These are phyloP conservation scores for Ogataea saltuana DNA, from an alignment of 805 yeast genomes.

Conservation along the genomic window DNA sequence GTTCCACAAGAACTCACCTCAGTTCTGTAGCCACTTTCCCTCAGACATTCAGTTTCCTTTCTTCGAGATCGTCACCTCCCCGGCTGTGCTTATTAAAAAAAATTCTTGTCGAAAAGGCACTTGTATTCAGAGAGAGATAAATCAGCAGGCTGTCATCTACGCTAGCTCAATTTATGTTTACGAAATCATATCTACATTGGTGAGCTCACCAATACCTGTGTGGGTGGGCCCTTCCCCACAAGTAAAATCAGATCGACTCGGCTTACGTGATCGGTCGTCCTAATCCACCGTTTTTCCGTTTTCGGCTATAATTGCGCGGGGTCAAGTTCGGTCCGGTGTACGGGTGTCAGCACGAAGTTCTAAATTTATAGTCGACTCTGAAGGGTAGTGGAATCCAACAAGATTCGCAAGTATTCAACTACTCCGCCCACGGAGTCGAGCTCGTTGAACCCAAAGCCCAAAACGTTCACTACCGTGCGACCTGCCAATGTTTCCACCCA, in stretches of 20 bases:
- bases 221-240: not conserved
- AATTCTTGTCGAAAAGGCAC: constrained; percentile 1
- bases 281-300: constrained; percentile 25
- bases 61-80: not conserved
- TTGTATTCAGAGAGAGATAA: too few species aligned
- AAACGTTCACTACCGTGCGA: constrained; percentile 10
- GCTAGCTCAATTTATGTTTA: too few species aligned
- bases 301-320: constrained; percentile 14
- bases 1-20: too few species aligned
- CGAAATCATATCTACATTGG: too few species aligned
- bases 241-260: constrained; percentile 1
- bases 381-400: constrained; percentile 3
- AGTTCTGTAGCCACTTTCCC: too few species aligned
- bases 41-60: not conserved
- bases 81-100: constrained; percentile 6
- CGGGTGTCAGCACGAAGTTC: constrained; percentile 11
- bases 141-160: too few species aligned
- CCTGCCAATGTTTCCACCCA: constrained; percentile 10
- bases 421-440: constrained; percentile 17
- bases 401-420: constrained; percentile 14
- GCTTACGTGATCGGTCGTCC: constrained; percentile 6
- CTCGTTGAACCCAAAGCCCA: constrained; percentile 23
- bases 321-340: constrained; percentile 14
- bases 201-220: not conserved
- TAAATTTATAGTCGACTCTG: constrained; percentile 8